phyloP scores from a whole-genome alignment of 2,329 filamentous ascomycete species.

The Lasiodiplodia sp. region DNA sequence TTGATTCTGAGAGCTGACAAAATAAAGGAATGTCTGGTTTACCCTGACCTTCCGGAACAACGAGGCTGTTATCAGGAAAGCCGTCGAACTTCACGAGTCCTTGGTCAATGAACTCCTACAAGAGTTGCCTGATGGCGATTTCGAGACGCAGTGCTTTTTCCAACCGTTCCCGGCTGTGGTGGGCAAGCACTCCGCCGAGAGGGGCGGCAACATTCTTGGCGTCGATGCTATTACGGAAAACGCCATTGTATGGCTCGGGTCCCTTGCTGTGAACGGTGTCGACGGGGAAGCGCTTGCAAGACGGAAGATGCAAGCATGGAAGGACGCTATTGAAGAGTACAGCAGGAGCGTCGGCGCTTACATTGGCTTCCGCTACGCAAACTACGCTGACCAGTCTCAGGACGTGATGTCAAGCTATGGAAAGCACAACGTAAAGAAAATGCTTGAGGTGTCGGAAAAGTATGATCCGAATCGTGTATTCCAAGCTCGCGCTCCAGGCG shows the following conservation, averaged over 20 bases:
- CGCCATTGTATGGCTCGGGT: constrained; percentile 23
- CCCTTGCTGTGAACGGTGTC: constrained; percentile 37
- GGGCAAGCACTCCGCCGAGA: constrained; percentile 42
- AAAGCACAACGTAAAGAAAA: constrained; percentile 33
- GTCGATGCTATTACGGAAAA: constrained; percentile 37
- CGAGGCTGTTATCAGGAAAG: constrained; percentile 45
- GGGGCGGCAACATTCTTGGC: constrained; percentile 52
- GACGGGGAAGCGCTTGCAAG: constrained; percentile 34
- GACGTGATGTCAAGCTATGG: constrained; percentile 39
- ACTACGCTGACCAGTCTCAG: constrained; percentile 38
- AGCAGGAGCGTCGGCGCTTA: constrained; percentile 1
- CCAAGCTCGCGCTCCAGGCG: constrained; percentile 33
- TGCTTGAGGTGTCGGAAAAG: constrained; percentile 36
- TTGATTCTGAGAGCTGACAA: constrained; percentile 34
- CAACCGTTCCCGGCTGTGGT: constrained; percentile 51
- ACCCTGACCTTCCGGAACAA: constrained; percentile 44
- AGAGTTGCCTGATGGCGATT: constrained; percentile 40
- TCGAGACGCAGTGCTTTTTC: constrained; percentile 44
- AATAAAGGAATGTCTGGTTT: constrained; percentile 31
- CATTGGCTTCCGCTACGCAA: constrained; percentile 36
- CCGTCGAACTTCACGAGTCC: constrained; percentile 50
- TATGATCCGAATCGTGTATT: constrained; percentile 40
- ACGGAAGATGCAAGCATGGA: constrained; percentile 32
- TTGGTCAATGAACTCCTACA: constrained; percentile 45
- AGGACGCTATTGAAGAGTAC: constrained; percentile 30